These are phyloP conservation scores for Parachaetomium inaequale DNA, from an alignment of 495 filamentous ascomycete species.

Conservation along the genomic window DNA sequence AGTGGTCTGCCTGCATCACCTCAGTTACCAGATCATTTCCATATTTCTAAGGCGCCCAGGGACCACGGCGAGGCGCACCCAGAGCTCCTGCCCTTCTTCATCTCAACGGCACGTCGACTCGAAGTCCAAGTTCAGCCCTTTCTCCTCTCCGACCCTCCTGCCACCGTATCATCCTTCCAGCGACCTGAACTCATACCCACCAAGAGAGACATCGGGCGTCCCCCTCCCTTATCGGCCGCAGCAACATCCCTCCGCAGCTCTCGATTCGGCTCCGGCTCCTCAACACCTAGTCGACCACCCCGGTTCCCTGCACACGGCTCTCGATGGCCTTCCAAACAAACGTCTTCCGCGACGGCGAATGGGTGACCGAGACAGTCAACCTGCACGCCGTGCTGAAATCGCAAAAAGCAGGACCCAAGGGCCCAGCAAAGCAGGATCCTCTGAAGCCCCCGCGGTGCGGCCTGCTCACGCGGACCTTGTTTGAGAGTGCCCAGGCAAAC, in stretches of 20 bases:
- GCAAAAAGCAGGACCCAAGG: conserved; percentile 23
- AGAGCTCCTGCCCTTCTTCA: background rate
- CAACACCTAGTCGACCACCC: too few species aligned
- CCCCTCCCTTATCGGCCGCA: too few species aligned
- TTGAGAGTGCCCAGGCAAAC: conserved; percentile 71
- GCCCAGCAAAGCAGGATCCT: conserved; percentile 20
- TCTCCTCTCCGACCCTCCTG: too few species aligned
- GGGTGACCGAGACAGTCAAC: conserved; percentile 51
- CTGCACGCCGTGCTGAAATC: conserved; percentile 40
- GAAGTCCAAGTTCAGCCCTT: background rate
- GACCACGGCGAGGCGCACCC: background rate
- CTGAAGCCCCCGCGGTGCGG: conserved; percentile 54
- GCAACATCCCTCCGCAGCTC: too few species aligned
- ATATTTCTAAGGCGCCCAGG: too few species aligned
- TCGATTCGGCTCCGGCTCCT: too few species aligned
- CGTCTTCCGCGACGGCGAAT: conserved; percentile 55
- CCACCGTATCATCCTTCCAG: too few species aligned
- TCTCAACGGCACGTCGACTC: background rate
- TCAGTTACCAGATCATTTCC: too few species aligned
- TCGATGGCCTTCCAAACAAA: conserved; percentile 49
- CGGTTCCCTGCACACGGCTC: too few species aligned
- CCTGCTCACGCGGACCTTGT: conserved; percentile 69
- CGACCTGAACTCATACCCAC: too few species aligned
- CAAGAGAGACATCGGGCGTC: too few species aligned
- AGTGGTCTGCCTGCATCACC: too few species aligned